Evolutionary conservation across 495 filamentous ascomycete species (phyloP), one percentile per base, ranked within the genome.

Genomic region (Xylaria acuta): DNA sequence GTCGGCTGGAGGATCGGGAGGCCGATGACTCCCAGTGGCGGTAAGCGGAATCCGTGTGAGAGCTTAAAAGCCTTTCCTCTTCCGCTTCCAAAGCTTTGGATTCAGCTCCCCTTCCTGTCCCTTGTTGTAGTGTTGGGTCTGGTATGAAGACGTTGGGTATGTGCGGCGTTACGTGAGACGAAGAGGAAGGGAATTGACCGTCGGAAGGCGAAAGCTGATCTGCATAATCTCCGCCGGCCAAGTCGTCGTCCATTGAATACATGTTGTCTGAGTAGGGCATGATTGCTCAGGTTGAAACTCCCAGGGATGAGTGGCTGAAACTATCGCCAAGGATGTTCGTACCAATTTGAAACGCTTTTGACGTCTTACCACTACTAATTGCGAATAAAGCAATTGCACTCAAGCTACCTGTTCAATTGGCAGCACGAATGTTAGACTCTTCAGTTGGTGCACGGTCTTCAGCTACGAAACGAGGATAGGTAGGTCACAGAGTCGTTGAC

Each of bases 181-280:
- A 80, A 34, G 75, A 75, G 56, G 76, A 73, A 67, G 75, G 76
- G 70, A 85, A 85, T 74, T 84, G 84, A 16, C 84, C 83, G 34
- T 86, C 81, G 1, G 81, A 76, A 20, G 83, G 83, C 38, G 82
- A 83, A 53, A 84, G 71, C 8, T 81, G 71, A 56, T 80, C 76
- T 49, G 77, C 75, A 70, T 79, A 79, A 54, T 69, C 51, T 38
- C 82, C 82, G 69, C 77, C 76, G 63, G 81, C 79, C 71, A 74
- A 74, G 64, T 81, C 78, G 73, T 77, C 83, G 56, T 75, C 72
- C 75, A 78, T 73, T 34, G 82, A 83, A 75, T 82, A 83, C 72
- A 85, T 74, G 66, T 84, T 80, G 75, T 85, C 84, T 12, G 84
- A 83, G 75, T 85, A 84, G 1, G 84, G 82, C 72, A 77, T 79